Evolutionary conservation across 2,329 filamentous ascomycete species (phyloP).

Genomic region (Stagonosporopsis tanaceti): DNA sequence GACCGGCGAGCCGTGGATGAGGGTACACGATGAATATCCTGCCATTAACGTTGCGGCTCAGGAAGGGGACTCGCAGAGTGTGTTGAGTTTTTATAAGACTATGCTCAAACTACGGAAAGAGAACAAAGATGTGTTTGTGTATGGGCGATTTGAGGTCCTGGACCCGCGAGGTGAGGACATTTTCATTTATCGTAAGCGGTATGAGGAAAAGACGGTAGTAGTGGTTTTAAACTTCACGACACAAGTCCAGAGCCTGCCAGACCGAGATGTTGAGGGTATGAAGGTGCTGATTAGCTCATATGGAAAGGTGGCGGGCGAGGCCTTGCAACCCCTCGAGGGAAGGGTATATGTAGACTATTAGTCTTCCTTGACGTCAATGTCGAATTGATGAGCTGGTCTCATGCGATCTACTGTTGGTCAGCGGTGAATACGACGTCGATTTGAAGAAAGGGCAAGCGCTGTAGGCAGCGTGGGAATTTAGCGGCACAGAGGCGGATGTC

Average conservation of each 20-base stretch:
- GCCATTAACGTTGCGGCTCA: conserved; percentile 68
- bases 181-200: conserved; percentile 59
- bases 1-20: conserved; percentile 71
- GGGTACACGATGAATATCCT: conserved; percentile 68
- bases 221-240: conserved; percentile 52
- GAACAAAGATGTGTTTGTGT: conserved; percentile 70
- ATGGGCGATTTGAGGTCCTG: conserved; percentile 68
- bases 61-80: conserved; percentile 56
- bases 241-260: conserved; percentile 18
- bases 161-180: conserved; percentile 60
- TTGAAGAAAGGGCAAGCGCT: not conserved
- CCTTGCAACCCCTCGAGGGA: conserved; percentile 48
- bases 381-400: too few species aligned
- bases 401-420: not conserved
- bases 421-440: not conserved
- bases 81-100: conserved; percentile 68
- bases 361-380: not conserved
- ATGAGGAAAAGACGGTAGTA: conserved; percentile 41
- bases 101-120: conserved; percentile 68
- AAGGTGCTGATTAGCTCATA: conserved; percentile 58
- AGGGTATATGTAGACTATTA: conserved; percentile 47
- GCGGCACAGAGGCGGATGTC: too few species aligned
- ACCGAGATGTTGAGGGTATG: conserved; percentile 21
- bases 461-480: not conserved
- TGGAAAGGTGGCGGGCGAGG: conserved; percentile 26